Base-by-base conservation (phyloP, 441 rosid species). In the Biscutella laevigata region DNA sequence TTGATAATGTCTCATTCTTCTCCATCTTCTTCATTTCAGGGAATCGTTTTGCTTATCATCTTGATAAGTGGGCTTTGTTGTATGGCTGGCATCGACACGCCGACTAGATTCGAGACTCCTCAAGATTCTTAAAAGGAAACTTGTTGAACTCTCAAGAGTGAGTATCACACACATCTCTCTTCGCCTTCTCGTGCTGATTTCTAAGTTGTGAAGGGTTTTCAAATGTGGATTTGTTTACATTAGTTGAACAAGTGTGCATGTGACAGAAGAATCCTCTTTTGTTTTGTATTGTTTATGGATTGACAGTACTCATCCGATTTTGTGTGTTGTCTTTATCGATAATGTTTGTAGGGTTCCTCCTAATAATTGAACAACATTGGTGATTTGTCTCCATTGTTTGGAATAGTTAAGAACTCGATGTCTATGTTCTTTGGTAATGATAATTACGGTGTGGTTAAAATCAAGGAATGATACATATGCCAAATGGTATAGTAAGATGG, bases 31-130 rank as follows among this genome's bases (percentile, higher is more conserved):
- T n/a, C n/a, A n/a, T 55, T 47, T 10, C 91, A 91, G 98, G 96
- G 85, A 42, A 65, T 85, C 61, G 87, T 85, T 53, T 71, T 91
- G 64, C 95, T 91, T 52, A 48, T 88, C 57, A 88, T 91, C 62
- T 78, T 91, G 65, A 73, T 91, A 63, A 80, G 89, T 24, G 96
- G 95, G 47, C 91, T 91, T 45, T 77, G 96, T 71, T 88, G 95
- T 68, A 91, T 91, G 98, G 79, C 78, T 78, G 95, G 91, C 68
- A 91, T 91, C 28, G 96, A 88, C 55, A 83, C 96, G 0, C 95
- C 96, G 4, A 67, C 91, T 14, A 75, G 91, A 76, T 91, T 91
- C 58, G 94, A 91, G 80, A 71, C 81, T 4, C 89, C 95, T 11
- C 94, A 88, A 59, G 98, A 83, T 11, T 80, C 95, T 50, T 91